Base-by-base conservation (phyloP, 1,284 basidiomycete species). In the Ceraceosorus bombacis region DNA sequence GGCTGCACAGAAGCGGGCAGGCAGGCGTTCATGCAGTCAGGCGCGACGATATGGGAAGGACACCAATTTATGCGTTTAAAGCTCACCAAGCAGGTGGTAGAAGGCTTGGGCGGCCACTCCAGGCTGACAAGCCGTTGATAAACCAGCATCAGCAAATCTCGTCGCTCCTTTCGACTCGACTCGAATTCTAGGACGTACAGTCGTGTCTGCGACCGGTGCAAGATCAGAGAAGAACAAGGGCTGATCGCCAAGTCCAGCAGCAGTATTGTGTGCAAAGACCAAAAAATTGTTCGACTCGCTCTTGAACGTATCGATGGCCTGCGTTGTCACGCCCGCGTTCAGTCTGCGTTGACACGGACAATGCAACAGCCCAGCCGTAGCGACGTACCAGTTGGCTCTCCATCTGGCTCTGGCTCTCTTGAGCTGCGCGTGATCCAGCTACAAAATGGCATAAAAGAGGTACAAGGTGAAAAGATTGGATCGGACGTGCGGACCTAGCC, bases 1-100 rank as follows among this genome's bases (percentile, higher is more conserved):
- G 4, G 96, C 90, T 46, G 43, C 94, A 74, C 97, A 98, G 83
- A 98, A 98, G 83, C 97, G 96, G 41, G 41, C 43, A 46, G 9
- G 43, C 43, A 46, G 43, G 10, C 10, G 9, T 46, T 2, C 1
- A 4, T 46, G 27, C 27, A 3, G 27, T 27, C 27, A 27, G 27
- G 27, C 27, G 27, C 27, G 27, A 2, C 27, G 27, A 27, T 2
- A 27, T 27, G 27, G 27, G 27, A 1, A 27, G 27, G 27, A 27
- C 27, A 27, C 27, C 27, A 27, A 27, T 27, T 3, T 27, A 27
- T 27, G 27, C 27, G 27, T 27, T 27, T 27, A 27, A 1, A 27
- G 27, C 43, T 46, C 43, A 46, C 43, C 9, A 10, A 46, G 43
- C 43, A 46, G 43, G 15, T 46, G 43, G 43, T 46, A 46, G 4